Percentiles rank a stretch among this genome's conserved stretches.
Evolutionary conservation across 1,139 yeast genomes (phyloP).

Genomic region (Suhomyces panamericanus): DNA sequence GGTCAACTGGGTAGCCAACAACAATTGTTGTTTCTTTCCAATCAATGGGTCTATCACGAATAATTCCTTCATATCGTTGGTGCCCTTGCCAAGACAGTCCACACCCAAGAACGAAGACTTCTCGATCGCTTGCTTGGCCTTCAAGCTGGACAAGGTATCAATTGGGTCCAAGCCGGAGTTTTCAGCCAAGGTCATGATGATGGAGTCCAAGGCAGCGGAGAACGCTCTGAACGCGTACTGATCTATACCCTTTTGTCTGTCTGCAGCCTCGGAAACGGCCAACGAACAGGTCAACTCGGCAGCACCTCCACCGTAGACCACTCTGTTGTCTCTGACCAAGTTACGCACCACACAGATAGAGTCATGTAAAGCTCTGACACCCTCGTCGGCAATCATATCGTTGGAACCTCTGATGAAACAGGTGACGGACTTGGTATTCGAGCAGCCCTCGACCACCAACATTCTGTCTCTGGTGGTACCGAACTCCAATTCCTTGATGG

Average conservation of each 20-base stretch:
- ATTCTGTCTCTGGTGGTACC: constrained; percentile 97
- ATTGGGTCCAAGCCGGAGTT: constrained; percentile 95
- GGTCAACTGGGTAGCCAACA: constrained; percentile 93
- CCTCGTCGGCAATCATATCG: constrained; percentile 97
- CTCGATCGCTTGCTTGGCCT: constrained; percentile 81
- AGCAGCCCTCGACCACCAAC: constrained; percentile 91
- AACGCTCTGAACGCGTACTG: constrained; percentile 98
- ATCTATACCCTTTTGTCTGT: constrained; percentile 89
- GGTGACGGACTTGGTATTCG: constrained; percentile 88
- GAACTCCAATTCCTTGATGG: constrained; percentile 82
- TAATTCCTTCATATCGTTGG: constrained; percentile 87
- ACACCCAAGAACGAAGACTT: constrained; percentile 77
- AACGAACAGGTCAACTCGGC: constrained; percentile 93
- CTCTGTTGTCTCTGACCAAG: constrained; percentile 85
- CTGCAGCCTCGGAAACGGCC: constrained; percentile 91
- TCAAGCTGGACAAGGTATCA: constrained; percentile 79
- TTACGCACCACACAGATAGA: constrained; percentile 97
- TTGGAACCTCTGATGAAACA: constrained; percentile 93
- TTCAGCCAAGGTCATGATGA: constrained; percentile 95
- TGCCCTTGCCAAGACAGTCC: constrained; percentile 87
- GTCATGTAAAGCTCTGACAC: constrained; percentile 94
- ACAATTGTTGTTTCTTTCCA: constrained; percentile 93
- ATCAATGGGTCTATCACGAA: constrained; percentile 96
- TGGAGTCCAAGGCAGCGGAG: constrained; percentile 83
- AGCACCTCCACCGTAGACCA: constrained; percentile 98